A percentile compares a stretch with the other conserved stretches of the same genome.
phyloP scores from a whole-genome alignment of 148 eudicot species.

The Chenopodium formosanum region DNA sequence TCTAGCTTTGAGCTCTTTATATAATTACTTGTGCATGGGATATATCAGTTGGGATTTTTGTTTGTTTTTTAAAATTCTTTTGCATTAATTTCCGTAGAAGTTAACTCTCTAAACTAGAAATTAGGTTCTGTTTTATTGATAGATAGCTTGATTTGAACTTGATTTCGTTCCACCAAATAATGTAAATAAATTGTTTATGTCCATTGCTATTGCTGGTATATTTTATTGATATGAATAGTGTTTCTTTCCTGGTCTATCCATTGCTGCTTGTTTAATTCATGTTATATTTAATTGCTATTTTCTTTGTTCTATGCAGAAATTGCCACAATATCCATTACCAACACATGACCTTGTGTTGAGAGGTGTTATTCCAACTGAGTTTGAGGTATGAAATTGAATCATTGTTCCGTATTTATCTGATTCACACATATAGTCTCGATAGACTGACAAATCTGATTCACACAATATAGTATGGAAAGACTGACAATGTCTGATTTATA shows the following conservation, averaged over 20 bases:
- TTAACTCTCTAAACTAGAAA: no score
- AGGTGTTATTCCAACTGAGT: conserved; percentile 59
- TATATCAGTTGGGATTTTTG: background rate
- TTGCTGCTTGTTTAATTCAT: background rate
- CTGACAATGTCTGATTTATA: background rate
- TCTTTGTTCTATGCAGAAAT: conserved; percentile 42
- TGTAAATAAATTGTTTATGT: background rate
- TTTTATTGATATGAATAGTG: no score
- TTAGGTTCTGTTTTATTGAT: no score
- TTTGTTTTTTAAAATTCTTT: background rate
- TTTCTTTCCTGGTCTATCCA: no score
- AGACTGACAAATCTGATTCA: background rate
- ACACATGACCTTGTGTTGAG: conserved; percentile 63
- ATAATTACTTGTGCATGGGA: background rate
- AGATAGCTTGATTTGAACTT: background rate
- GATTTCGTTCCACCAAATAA: background rate
- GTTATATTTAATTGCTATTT: background rate
- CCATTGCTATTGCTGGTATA: no score
- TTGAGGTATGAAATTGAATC: conserved; percentile 48
- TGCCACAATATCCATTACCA: conserved; percentile 80
- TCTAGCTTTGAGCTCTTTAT: background rate
- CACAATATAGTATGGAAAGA: background rate
- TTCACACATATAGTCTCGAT: background rate
- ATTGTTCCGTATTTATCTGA: background rate
- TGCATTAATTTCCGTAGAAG: background rate